A percentile compares a stretch with the other conserved stretches of the same genome.
Conservation (phyloP, 495 filamentous ascomycete species). For the Daldinia loculata region DNA sequence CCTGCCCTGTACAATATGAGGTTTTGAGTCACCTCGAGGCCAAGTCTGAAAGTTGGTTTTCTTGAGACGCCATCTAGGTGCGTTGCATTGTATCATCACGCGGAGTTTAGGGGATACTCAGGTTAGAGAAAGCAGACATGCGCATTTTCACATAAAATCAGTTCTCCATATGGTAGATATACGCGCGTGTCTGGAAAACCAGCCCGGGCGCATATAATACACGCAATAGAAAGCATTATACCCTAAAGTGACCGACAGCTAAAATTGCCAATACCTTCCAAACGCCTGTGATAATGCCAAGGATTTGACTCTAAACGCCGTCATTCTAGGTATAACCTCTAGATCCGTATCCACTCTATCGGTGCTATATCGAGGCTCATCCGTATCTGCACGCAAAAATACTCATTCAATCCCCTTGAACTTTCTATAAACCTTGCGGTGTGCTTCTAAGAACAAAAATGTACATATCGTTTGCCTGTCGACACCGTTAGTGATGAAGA, state of each 20-base stretch:
- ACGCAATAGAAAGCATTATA: slow-evolving; percentile 11
- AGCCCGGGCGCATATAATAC: not conserved
- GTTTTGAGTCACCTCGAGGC: slow-evolving; percentile 8
- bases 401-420: slow-evolving; percentile 54
- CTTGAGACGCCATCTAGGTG: slow-evolving; percentile 10
- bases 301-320: slow-evolving; percentile 22
- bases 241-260: slow-evolving; percentile 2
- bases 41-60: not conserved
- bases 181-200: slow-evolving; percentile 2
- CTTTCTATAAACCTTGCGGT: slow-evolving; percentile 73
- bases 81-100: slow-evolving; percentile 21
- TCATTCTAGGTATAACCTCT: slow-evolving; percentile 37
- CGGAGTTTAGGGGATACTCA: slow-evolving; percentile 37
- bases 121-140: slow-evolving; percentile 4
- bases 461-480: slow-evolving; percentile 88
- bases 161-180: not conserved
- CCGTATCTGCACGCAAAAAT: slow-evolving; percentile 3
- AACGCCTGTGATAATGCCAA: slow-evolving; percentile 34
- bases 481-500: slow-evolving; percentile 14
- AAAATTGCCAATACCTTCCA: slow-evolving; percentile 7
- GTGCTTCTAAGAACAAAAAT: slow-evolving; percentile 93
- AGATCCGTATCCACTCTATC: slow-evolving; percentile 29
- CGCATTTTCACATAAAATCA: slow-evolving; percentile 9
- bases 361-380: slow-evolving; percentile 19
- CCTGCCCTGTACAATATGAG: slow-evolving; percentile 31